Evolutionary conservation across 2,329 filamentous ascomycete species (phyloP), one percentile per base, ranked within the genome.

Genomic region (Curvularia eragrostidis): DNA sequence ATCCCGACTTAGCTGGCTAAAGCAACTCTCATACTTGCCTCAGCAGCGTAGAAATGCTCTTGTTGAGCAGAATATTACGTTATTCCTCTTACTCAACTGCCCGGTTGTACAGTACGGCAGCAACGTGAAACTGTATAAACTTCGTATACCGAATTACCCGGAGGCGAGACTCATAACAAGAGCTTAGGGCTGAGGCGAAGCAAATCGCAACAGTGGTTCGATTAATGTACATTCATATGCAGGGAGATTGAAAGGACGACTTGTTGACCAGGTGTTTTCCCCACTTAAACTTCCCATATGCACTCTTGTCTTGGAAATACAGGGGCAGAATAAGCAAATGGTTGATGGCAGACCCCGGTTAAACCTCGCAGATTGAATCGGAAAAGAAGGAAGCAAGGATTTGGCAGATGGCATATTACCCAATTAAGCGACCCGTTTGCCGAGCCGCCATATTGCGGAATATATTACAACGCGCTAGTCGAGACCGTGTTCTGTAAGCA

Each of bases 401-500:
- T 59, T 51, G 58, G 54, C 43, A 66, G 58, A 66, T 67, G 54
- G 60, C 54, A 70, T 66, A 72, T 73, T 73, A 70, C 61, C 67
- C 66, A 70, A 69, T 66, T 71, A 71, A 68, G 65, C 63, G 64
- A 62, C 62, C 53, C 61, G 62, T 62, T 64, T 65, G 62, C 68
- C 66, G 67, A 69, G 60, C 50, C 48, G 39, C 50, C 56, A 63
- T 63, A 69, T 65, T 67, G 55, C 57, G 47, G 48, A 55, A 61
- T 65, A 72, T 64, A 73, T 73, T 70, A 67, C 68, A 55, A 12
- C 53, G 64, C 63, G 63, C 61, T 65, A 62, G 66, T 69, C 72
- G 65, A 69, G 72, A 74, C 70, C 65, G 61, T 63, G 67, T 69
- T 70, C 71, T 73, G 71, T 75, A 72, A 74, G 71, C 70, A 62